Evolutionary conservation across 345 rosid species (phyloP).

Genomic region (Cardamine chenopodiifolia): DNA sequence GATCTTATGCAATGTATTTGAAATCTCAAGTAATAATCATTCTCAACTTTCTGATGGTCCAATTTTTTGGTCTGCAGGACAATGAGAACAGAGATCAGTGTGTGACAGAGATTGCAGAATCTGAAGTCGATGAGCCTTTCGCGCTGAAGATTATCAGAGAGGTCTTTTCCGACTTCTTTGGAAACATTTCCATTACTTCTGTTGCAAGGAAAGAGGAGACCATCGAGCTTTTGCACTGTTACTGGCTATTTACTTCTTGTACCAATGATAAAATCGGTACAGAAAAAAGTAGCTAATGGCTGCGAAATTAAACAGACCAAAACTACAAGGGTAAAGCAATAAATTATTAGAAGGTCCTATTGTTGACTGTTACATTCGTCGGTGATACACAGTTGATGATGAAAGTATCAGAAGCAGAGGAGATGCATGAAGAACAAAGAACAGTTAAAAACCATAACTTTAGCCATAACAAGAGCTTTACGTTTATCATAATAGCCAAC

Average conservation of each 20-base stretch:
- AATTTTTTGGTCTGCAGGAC: slow-evolving; percentile 50
- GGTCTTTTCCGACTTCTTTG: background rate
- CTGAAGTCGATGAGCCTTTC: slow-evolving; percentile 6
- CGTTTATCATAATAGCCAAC: slow-evolving; percentile 48
- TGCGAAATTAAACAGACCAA: background rate
- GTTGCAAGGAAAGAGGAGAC: slow-evolving; percentile 14
- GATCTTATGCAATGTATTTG: background rate
- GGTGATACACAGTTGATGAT: slow-evolving; percentile 75
- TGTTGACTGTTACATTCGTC: slow-evolving; percentile 46
- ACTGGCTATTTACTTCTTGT: background rate
- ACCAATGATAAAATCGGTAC: background rate
- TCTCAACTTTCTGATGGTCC: slow-evolving; percentile 1
- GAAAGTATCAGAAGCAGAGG: slow-evolving; percentile 57
- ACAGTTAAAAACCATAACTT: slow-evolving; percentile 42
- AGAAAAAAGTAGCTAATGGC: background rate
- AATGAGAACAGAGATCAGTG: slow-evolving; percentile 80
- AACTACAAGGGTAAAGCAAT: slow-evolving; percentile 15
- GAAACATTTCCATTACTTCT: slow-evolving; percentile 20
- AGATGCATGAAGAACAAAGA: slow-evolving; percentile 39
- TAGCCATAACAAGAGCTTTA: slow-evolving; percentile 5
- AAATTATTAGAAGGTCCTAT: slow-evolving; percentile 45
- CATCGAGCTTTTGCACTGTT: background rate
- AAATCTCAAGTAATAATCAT: background rate
- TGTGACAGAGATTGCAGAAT: slow-evolving; percentile 85
- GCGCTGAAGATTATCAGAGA: background rate